These are phyloP conservation scores for Mycosarcoma mackinlayi DNA, from an alignment of 1,284 basidiomycete species.

Conservation along the genomic window DNA sequence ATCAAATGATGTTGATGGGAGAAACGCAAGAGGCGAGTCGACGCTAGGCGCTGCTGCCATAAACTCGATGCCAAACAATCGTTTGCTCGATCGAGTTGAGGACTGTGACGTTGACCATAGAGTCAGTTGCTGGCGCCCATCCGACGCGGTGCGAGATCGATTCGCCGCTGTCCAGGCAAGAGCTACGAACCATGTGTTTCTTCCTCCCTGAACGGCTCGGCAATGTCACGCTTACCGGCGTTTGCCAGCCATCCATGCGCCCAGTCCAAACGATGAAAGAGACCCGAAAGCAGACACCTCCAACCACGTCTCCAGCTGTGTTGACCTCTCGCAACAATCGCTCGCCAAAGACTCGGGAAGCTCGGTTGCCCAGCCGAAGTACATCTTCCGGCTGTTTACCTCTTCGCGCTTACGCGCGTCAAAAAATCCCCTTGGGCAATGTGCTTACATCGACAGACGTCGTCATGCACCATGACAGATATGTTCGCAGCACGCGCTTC, in stretches of 20 bases:
- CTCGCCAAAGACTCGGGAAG: neutral
- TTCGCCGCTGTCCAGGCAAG: neutral
- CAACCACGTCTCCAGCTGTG: conserved; percentile 1
- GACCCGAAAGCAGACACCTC: neutral
- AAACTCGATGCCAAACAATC: neutral
- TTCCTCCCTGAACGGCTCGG: neutral
- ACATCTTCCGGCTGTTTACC: neutral
- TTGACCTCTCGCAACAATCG: neutral
- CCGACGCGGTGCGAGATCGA: neutral
- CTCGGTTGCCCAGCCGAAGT: neutral
- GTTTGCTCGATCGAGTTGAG: neutral
- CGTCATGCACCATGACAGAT: too few relatives aligned
- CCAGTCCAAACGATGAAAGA: neutral
- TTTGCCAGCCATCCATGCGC: neutral
- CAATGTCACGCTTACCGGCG: neutral
- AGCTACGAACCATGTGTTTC: neutral
- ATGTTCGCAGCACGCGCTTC: too few relatives aligned
- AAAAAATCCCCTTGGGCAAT: too few relatives aligned
- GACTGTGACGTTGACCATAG: neutral
- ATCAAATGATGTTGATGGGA: too few relatives aligned
- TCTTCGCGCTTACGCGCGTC: too few relatives aligned
- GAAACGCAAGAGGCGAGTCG: too few relatives aligned
- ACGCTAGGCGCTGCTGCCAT: too few relatives aligned
- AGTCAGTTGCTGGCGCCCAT: neutral
- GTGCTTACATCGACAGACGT: too few relatives aligned